Evolutionary conservation across 371 early-diverging fungal genomes (phyloP).

Genomic region (Mortierella polycephala): DNA sequence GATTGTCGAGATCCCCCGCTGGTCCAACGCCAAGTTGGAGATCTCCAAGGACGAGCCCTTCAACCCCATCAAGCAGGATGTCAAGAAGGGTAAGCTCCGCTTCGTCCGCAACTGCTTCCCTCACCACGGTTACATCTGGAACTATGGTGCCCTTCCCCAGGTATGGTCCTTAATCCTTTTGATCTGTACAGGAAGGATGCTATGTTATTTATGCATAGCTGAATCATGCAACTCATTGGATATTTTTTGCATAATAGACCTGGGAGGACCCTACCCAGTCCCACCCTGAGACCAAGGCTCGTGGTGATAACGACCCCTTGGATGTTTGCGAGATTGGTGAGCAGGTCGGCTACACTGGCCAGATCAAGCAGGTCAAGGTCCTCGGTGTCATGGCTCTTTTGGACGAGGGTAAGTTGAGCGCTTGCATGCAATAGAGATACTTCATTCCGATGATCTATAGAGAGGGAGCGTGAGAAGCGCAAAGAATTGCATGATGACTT

Average conservation of each 20-base stretch:
- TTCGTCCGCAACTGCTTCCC: slow-evolving; percentile 99
- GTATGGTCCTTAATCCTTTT: slow-evolving; percentile 45
- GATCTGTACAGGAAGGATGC: not conserved
- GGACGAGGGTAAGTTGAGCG: slow-evolving; percentile 81
- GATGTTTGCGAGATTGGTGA: slow-evolving; percentile 99
- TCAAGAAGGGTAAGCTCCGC: slow-evolving; percentile 98
- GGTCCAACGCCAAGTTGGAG: slow-evolving; percentile 99
- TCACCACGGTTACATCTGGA: slow-evolving; percentile 99
- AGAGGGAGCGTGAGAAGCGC: too few relatives aligned
- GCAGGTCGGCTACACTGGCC: slow-evolving; percentile 87
- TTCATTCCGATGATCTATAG: too few relatives aligned
- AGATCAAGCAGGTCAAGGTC: slow-evolving; percentile 99
- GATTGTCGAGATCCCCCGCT: slow-evolving; percentile 99
- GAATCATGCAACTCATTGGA: not conserved
- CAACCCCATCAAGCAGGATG: slow-evolving; percentile 99
- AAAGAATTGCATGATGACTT: not conserved
- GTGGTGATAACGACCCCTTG: slow-evolving; percentile 98
- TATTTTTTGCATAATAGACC: slow-evolving; percentile 68
- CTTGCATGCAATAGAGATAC: too few relatives aligned
- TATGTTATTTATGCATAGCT: not conserved
- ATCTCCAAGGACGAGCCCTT: slow-evolving; percentile 92
- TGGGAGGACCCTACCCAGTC: slow-evolving; percentile 97
- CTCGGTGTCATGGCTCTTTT: slow-evolving; percentile 98
- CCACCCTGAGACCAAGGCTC: slow-evolving; percentile 89
- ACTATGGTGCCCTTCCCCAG: slow-evolving; percentile 99